Evolutionary conservation across 257 asterid species (phyloP), one percentile per base, ranked within the genome.

Genomic region (Schizonepeta tenuifolia): DNA sequence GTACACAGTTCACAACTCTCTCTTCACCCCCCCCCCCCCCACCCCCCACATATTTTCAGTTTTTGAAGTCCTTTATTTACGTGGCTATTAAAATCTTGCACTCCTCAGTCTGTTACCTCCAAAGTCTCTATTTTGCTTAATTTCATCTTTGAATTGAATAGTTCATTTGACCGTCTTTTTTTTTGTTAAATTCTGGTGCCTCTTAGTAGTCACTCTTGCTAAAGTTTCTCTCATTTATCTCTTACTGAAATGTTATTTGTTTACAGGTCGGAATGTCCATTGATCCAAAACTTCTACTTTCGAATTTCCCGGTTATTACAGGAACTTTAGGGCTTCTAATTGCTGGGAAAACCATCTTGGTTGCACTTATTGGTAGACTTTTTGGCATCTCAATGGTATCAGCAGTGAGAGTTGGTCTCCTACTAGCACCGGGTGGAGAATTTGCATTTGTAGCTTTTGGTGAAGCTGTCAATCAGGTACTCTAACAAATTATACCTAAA

Each of bases 391-490:
- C 99, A 76, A 73, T 94, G 41, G 81, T 94, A 60, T 86, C 99
- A 51, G 99, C 99, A 9, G 65, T 94, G 79, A 91, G 99, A 83
- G 93, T 85, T 80, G 99, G 99, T 66, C 98, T 94, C 80, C 86
- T 94, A 50, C 99, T 94, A 76, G 99, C 99, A 74, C 99, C 99
- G 1, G 99, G 99, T 63, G 99, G 99, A 71, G 99, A 94, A 73
- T 94, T 94, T 81, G 99, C 98, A 33, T 94, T 94, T 71, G 99
- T 94, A 68, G 99, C 99, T 61, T 94, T 94, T 86, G 99, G 99
- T 77, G 99, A 94, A 84, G 99, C 99, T 76, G 99, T 91, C 78
- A 94, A 90, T 74, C 99, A 94, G 99, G 99, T 94, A n/a, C n/a
- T n/a, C n/a, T n/a, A 60, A 71, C 64, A 41, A 50, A 72, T 65